Conservation (phyloP, 495 filamentous ascomycete genomes). For the Podospora comata region DNA sequence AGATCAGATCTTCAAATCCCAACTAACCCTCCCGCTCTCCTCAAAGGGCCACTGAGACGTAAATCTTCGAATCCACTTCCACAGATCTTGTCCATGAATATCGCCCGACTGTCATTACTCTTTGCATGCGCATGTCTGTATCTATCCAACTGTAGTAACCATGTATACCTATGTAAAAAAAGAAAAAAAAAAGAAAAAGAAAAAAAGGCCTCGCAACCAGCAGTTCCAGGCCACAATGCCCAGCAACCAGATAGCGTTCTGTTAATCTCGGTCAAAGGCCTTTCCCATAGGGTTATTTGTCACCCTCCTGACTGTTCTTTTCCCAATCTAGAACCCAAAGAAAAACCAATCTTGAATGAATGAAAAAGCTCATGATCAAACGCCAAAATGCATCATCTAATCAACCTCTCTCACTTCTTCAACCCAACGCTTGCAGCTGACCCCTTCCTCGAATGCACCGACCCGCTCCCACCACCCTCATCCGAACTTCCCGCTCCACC, state of each 20-base stretch:
- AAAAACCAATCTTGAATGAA: background rate
- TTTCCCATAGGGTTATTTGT: background rate
- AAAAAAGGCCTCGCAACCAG: background rate
- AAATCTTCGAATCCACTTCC: background rate
- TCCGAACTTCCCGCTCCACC: slow-evolving; percentile 19
- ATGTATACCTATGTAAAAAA: slow-evolving; percentile 3
- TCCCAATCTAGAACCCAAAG: background rate
- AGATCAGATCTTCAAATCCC: background rate
- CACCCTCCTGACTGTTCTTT: background rate
- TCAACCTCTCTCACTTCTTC: background rate
- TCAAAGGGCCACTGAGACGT: background rate
- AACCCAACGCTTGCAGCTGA: background rate
- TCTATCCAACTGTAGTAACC: background rate
- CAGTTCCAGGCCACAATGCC: background rate
- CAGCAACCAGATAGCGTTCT: background rate
- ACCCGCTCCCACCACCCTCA: background rate
- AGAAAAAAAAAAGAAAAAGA: background rate
- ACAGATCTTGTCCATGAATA: background rate
- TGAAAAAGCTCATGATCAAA: background rate
- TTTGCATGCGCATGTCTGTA: background rate
- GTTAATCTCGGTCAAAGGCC: background rate
- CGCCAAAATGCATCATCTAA: background rate
- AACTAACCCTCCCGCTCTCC: background rate
- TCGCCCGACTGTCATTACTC: background rate
- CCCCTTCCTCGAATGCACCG: background rate